Percentiles rank a stretch among this genome's conserved stretches.
phyloP scores from a whole-genome alignment of 2,329 filamentous ascomycete species.

The Clarireedia paspali region DNA sequence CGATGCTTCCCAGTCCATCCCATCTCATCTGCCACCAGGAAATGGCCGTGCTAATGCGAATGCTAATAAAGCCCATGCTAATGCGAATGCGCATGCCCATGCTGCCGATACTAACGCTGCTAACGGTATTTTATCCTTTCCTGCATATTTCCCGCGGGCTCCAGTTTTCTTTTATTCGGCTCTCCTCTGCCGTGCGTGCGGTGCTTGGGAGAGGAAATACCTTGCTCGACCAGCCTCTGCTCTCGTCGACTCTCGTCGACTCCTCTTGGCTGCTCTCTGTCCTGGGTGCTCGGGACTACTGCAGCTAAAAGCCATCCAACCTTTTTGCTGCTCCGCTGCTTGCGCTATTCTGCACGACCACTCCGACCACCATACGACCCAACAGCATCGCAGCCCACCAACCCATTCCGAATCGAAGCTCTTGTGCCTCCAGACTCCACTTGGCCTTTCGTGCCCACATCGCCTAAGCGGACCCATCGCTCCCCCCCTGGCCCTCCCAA shows the following conservation, averaged over 20 bases:
- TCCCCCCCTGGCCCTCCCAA: not conserved
- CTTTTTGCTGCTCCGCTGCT: not conserved
- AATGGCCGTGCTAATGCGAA: no score
- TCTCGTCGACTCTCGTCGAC: no score
- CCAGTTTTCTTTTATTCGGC: not conserved
- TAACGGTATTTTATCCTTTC: not conserved
- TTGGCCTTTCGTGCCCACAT: not conserved
- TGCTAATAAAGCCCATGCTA: no score
- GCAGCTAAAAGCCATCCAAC: not conserved
- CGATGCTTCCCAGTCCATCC: no score
- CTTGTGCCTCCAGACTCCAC: no score
- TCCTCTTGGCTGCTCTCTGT: not conserved
- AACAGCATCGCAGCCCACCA: not conserved
- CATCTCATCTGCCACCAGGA: not conserved
- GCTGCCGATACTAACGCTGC: not conserved
- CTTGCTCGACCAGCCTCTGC: not conserved
- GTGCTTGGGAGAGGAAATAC: not conserved
- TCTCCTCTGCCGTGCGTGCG: no score
- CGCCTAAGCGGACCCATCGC: not conserved
- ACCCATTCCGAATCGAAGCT: no score
- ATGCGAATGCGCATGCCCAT: no score
- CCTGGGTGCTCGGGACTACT: no score
- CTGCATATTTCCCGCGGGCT: not conserved
- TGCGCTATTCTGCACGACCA: constrained; percentile 3
- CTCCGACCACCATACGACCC: constrained; percentile 1